Evolutionary conservation across 768 basidiomycete genomes (phyloP).

Genomic region (Boletus patriciae): DNA sequence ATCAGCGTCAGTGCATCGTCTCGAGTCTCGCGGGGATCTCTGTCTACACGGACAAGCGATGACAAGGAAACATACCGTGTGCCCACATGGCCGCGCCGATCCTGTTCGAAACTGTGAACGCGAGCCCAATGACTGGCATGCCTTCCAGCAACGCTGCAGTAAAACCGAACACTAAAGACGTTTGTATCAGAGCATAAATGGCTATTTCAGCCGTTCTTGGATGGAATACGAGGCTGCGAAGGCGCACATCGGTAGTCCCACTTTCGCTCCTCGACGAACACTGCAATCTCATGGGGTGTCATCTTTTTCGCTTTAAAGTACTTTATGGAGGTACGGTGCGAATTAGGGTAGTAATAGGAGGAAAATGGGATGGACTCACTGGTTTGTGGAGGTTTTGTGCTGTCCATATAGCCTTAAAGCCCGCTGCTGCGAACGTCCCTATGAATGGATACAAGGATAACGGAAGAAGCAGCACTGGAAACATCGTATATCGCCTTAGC

Average conservation of each 20-base stretch:
- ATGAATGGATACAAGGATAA: conserved; percentile 68
- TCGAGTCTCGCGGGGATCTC: too few relatives aligned
- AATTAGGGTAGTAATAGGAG: background rate
- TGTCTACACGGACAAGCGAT: background rate
- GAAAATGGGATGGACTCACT: conserved; percentile 38
- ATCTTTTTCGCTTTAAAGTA: conserved; percentile 88
- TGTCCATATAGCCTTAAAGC: conserved; percentile 66
- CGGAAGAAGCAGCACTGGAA: conserved; percentile 57
- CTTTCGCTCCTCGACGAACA: conserved; percentile 86
- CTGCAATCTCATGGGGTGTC: conserved; percentile 61
- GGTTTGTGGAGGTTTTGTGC: conserved; percentile 67
- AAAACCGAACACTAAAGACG: conserved; percentile 74
- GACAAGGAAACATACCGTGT: conserved; percentile 49
- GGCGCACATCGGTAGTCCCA: conserved; percentile 79
- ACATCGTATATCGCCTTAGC: background rate
- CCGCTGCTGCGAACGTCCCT: conserved; percentile 60
- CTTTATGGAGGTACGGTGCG: conserved; percentile 32
- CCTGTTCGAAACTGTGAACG: conserved; percentile 83
- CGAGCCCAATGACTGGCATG: conserved; percentile 76
- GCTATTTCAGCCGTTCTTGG: background rate
- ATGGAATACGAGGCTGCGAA: background rate
- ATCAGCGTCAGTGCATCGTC: background rate
- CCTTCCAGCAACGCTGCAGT: conserved; percentile 77
- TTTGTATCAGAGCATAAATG: background rate
- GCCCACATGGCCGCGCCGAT: conserved; percentile 97